Evolutionary conservation across 2,329 filamentous ascomycete genomes (phyloP).

Genomic region (Diatrype stigma): DNA sequence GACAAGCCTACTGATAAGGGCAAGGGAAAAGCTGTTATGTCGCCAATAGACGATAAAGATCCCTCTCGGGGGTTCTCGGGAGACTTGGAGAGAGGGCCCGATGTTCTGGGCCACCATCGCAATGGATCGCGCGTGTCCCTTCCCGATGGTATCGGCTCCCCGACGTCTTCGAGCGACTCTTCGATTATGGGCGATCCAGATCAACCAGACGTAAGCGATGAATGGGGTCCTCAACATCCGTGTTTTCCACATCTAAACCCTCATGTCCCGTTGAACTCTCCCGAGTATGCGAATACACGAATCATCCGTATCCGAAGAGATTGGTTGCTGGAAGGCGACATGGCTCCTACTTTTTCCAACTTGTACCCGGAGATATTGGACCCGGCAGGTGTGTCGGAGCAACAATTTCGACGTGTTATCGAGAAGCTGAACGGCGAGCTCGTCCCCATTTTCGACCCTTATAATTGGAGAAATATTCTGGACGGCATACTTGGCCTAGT

Average conservation of each 20-base stretch:
- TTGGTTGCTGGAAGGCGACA: conserved; percentile 84
- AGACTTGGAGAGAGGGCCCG: conserved; percentile 53
- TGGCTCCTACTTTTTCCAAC: conserved; percentile 91
- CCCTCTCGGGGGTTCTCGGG: conserved; percentile 37
- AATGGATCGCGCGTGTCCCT: conserved; percentile 43
- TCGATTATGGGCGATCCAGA: conserved; percentile 61
- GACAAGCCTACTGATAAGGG: conserved; percentile 35
- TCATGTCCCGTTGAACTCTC: conserved; percentile 75
- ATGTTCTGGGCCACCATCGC: conserved; percentile 37
- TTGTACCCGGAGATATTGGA: conserved; percentile 95
- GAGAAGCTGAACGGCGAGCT: conserved; percentile 78
- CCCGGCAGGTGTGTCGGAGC: conserved; percentile 73
- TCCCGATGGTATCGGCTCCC: conserved; percentile 50
- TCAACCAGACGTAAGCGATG: conserved; percentile 63
- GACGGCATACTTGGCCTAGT: conserved; percentile 75
- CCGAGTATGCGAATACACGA: conserved; percentile 71
- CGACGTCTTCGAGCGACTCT: conserved; percentile 52
- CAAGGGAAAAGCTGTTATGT: conserved; percentile 48
- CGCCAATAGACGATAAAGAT: conserved; percentile 31
- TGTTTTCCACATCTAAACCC: conserved; percentile 93
- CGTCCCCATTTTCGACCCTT: conserved; percentile 75
- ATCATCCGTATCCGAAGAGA: conserved; percentile 90
- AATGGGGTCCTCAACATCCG: conserved; percentile 91
- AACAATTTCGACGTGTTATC: conserved; percentile 79
- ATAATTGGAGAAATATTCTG: conserved; percentile 68